Evolutionary conservation across 257 asterid species (phyloP), one percentile per base, ranked within the genome.

Genomic region (Pogostemon cablin): DNA sequence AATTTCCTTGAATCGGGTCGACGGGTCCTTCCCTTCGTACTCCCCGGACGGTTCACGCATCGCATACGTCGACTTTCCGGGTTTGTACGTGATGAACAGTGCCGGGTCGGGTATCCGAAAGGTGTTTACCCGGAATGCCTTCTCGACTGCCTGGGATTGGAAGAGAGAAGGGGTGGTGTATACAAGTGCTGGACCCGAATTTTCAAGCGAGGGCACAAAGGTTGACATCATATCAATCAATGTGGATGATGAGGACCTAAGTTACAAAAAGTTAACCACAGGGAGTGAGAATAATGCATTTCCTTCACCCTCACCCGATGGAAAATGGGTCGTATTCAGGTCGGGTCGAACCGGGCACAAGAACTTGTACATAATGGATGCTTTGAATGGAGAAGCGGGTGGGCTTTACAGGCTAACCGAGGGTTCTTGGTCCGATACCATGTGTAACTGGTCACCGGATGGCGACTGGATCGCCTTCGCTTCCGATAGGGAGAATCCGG

Each of bases 361-460:
- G 79, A 93, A 93, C 77, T 65, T 93, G 57, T 93, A 90, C 75
- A 81, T 93, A 1, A 90, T 93, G 98, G 97, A 93, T 52, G 91
- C 97, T 3, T 38, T 86, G 58, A 61, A 86, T 0, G 98, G 98
- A 15, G 98, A 93, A 73, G 12, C 46, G n/a, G 86, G 78, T 4
- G 84, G 88, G 63, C 84, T 93, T 6, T 39, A 73, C 49, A 73
- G 78, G 75, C 75, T 93, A 34, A 88, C 97, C 0, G 85, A 85
- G 6, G 97, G 97, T 5, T 78, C 95, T 0, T 93, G 98, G 97
- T 75, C 89, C 0, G 98, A 93, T 69, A 93, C 98, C 1, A 93
- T 93, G 98, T 79, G 95, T 61, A 93, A 81, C 55, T 93, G 98
- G 98, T 93, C 98, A 0, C 98, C 97, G 0, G 84, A 88, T 49